Base-by-base conservation (phyloP, 768 basidiomycete species). In the Guyanaporus albipodus region DNA sequence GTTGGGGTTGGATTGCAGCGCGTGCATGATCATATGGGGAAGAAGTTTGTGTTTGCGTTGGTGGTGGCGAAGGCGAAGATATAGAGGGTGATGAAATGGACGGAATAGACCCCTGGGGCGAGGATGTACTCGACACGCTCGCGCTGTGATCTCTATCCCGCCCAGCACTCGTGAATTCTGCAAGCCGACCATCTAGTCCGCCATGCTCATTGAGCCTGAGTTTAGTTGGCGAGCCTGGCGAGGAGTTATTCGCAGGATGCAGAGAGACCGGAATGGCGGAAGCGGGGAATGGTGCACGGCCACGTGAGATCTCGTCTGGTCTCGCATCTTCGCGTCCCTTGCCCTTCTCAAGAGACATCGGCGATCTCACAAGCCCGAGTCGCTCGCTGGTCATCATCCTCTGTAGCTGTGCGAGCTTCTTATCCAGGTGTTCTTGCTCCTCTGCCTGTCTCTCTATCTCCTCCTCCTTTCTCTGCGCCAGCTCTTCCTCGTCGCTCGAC, bases 71-170 rank as follows among this genome's bases (percentile, higher is more conserved):
- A 42, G 76, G 77, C 17, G 81, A 76, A 37, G 81, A 76, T 15
- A 76, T 61, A 8, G 82, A 73, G 17, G 85, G 82, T 1, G 88
- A 90, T 0, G 88, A 82, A 21, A 91, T 89, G 14, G 87, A 86
- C 1, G 86, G 87, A 28, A 89, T 85, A 0, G 89, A 91, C 15
- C 82, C 83, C 38, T 78, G 85, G 2, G 83, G 83, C 17, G 89
- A 90, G 50, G 80, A 78, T 11, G 79, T 69, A 60, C 84, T 85
- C 4, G 87, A 88, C 8, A 87, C 72, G 56, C 87, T 89, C 49
- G 84, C 85, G 50, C 84, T 85, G 18, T 75, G 72, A 56, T 78
- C 78, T 51, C 69, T 71, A 56, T 72, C 80, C 36, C 75, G 78
- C 18, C 46, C 12, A 22, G 55, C 38, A 32, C 50, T 47, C 23